Percentiles rank a stretch among this genome's conserved stretches.
These are phyloP conservation scores for Ceratocystiopsis sp. DNA, from an alignment of 2,329 filamentous ascomycete genomes.

Conservation along the genomic window DNA sequence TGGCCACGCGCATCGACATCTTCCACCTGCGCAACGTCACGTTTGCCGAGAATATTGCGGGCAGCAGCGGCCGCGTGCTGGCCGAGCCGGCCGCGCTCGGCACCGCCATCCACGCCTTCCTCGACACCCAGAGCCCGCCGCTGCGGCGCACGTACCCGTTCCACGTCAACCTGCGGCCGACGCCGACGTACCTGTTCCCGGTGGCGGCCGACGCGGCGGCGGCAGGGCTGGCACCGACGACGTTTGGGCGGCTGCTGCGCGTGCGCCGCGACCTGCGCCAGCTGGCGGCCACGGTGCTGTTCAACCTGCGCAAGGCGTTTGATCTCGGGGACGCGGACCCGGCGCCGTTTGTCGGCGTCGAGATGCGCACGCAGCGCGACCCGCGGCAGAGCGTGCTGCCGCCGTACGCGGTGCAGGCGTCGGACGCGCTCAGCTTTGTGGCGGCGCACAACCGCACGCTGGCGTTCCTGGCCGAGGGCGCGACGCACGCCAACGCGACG, in stretches of 20 bases:
- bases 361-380: constrained; percentile 20
- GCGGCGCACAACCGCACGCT: constrained; percentile 13
- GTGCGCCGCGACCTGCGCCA: constrained; percentile 17
- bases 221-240: no score
- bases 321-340: constrained; percentile 10
- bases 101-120: constrained; percentile 11
- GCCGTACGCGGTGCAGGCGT: constrained; percentile 17
- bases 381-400: constrained; percentile 8
- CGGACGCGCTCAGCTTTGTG: constrained; percentile 16
- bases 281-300: constrained; percentile 19
- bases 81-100: constrained; percentile 9
- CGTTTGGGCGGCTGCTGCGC: constrained; percentile 24
- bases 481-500: constrained; percentile 17
- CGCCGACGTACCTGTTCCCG: constrained; percentile 16
- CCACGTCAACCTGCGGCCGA: constrained; percentile 15
- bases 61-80: constrained; percentile 13
- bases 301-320: constrained; percentile 14
- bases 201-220: constrained; percentile 12
- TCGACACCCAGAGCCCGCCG: constrained; percentile 14
- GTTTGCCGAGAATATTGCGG: background rate
- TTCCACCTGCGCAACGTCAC: constrained; percentile 8
- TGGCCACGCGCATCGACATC: constrained; percentile 12
- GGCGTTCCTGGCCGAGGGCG: constrained; percentile 27
- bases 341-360: constrained; percentile 16
- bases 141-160: constrained; percentile 16